Evolutionary conservation across 164 flowering plant genomes (phyloP), one percentile per base, ranked within the genome.

Genomic region (Vitis rupestris): DNA sequence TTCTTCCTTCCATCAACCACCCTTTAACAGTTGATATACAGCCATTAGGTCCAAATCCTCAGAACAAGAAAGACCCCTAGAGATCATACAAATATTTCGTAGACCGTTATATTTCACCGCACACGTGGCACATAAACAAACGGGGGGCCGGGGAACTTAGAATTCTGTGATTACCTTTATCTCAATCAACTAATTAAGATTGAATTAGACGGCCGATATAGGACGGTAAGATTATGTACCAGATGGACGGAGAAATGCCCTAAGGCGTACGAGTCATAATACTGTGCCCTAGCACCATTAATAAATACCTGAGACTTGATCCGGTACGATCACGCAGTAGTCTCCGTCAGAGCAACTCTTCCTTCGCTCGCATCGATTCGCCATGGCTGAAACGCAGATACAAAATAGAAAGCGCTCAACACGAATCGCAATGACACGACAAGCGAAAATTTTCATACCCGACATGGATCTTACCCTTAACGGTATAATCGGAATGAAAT

Each of bases 331-430:
- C 55, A 65, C 78, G 75, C 76, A 85, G 51, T 71, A 59, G 67
- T 81, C 85, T 12, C 75, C 73, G 69, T 85, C 87, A 0, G 93
- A 88, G 75, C 90, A 86, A 72, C 92, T 90, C 74, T 69, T 85
- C 68, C 92, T 77, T 59, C 92, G 61, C 57, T 72, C 77, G 50
- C 11, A 62, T 74, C 64, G 30, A 6, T 8, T 16, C 23, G 2
- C 58, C 19, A n/a, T 13, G 61, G 29, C 14, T 10, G 16, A n/a
- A 63, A 23, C 16, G 2, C 60, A 16, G 44, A 27, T 67, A 49
- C 16, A 48, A 48, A 47, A 17, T 64, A 19, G 59, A 17, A 4
- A 44, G 44, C 15, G 8, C 44, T 9, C 17, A 8, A 54, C 10
- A 66, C 50, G 5, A 65, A 19, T 5, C 13, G 44, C 37, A 54